Conservation (phyloP, 2,329 filamentous ascomycete species). For the Verticillium klebahnii region DNA sequence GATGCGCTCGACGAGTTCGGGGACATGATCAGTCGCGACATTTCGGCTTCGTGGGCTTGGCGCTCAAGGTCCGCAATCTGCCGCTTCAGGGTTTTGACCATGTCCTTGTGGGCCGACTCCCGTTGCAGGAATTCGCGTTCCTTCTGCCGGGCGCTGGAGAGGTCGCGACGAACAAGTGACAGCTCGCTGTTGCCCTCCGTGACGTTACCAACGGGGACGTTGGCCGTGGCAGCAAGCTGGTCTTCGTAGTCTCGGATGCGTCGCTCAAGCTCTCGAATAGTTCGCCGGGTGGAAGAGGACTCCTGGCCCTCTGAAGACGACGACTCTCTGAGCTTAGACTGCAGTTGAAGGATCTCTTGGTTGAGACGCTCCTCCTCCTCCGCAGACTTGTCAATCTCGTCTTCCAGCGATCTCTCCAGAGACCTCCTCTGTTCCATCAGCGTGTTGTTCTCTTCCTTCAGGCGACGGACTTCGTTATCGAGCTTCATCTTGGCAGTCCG, state of each 20-base stretch:
- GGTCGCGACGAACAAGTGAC: constrained; percentile 56
- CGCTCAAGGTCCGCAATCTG: constrained; percentile 64
- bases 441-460: constrained; percentile 59
- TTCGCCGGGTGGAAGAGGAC: constrained; percentile 54
- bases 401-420: constrained; percentile 59
- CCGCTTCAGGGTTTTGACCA: constrained; percentile 58
- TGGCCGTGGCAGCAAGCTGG: constrained; percentile 28
- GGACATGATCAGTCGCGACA: constrained; percentile 42
- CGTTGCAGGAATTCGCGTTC: constrained; percentile 61
- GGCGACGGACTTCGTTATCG: constrained; percentile 60
- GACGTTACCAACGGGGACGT: constrained; percentile 25
- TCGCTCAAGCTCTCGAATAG: constrained; percentile 61
- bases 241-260: constrained; percentile 51
- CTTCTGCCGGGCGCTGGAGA: constrained; percentile 60
- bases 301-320: constrained; percentile 47
- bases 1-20: constrained; percentile 47
- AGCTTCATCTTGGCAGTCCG: constrained; percentile 63
- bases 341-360: constrained; percentile 49
- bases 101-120: constrained; percentile 60
- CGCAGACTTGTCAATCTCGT: constrained; percentile 61
- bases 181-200: constrained; percentile 48
- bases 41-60: constrained; percentile 60
- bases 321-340: constrained; percentile 38
- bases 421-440: constrained; percentile 52
- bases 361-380: constrained; percentile 61